These are phyloP conservation scores for Dendrobium nobile DNA, from an alignment of 106 monocot genomes.

Conservation along the genomic window DNA sequence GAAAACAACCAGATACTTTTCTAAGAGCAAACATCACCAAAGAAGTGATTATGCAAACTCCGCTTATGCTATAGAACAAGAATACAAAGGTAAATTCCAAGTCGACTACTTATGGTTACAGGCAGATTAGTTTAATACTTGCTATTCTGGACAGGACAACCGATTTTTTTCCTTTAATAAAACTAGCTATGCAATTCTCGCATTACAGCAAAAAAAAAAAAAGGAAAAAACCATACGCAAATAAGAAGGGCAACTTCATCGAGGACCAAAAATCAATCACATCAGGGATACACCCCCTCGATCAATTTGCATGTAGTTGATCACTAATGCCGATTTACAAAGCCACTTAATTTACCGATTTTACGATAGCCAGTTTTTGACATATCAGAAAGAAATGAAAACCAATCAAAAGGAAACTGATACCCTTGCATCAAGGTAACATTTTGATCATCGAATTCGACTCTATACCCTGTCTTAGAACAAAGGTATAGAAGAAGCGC, in stretches of 20 bases:
- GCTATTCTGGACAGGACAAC: neutral
- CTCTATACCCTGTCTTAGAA: neutral
- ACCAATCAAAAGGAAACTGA: neutral
- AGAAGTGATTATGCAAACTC: neutral
- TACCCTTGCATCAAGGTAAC: neutral
- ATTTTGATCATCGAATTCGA: neutral
- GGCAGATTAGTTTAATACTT: neutral
- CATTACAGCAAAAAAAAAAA: neutral
- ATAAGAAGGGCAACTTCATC: neutral
- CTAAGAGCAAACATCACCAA: neutral
- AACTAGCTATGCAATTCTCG: neutral
- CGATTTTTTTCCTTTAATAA: neutral
- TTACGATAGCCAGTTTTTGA: neutral
- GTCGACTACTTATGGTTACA: neutral
- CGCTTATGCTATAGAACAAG: neutral
- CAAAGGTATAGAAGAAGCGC: neutral
- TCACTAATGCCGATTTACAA: neutral
- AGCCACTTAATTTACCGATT: neutral
- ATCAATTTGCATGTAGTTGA: neutral
- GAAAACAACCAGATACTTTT: conserved; percentile 15
- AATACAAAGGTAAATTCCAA: neutral
- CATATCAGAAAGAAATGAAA: neutral
- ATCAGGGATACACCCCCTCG: neutral
- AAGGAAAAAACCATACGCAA: neutral
- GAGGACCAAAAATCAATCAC: neutral